Percentiles rank a stretch among this genome's conserved stretches.
Conservation (phyloP, 371 early-diverging fungal species). For the Umbelopsis sp. region DNA sequence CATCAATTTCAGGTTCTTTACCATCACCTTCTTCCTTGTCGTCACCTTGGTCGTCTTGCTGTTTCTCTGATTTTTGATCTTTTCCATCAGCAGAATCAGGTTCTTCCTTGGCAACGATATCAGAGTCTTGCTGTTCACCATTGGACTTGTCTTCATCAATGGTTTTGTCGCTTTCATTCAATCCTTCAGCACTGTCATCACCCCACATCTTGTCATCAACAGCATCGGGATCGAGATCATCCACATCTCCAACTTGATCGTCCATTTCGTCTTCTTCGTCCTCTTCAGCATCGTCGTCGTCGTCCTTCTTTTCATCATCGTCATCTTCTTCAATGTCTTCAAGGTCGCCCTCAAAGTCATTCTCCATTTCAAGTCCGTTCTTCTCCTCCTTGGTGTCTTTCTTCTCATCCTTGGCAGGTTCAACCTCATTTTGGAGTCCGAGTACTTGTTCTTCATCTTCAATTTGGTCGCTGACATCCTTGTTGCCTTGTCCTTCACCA, state of each 20-base stretch:
- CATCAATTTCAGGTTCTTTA: conserved; percentile 30
- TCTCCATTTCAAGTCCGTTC: conserved; percentile 95
- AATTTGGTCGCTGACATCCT: conserved; percentile 96
- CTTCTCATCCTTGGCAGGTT: conserved; percentile 58
- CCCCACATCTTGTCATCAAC: conserved; percentile 98
- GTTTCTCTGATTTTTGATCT: conserved; percentile 52
- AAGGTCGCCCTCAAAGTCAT: conserved; percentile 92
- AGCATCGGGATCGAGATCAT: conserved; percentile 85
- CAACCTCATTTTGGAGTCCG: conserved; percentile 81
- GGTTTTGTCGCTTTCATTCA: conserved; percentile 67
- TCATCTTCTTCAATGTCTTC: conserved; percentile 87
- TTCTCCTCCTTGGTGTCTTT: conserved; percentile 81
- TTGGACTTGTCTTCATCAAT: conserved; percentile 60
- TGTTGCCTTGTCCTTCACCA: conserved; percentile 93
- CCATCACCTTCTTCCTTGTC: conserved; percentile 32
- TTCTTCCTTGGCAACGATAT: conserved; percentile 72
- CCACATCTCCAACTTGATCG: conserved; percentile 92
- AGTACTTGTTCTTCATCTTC: conserved; percentile 96
- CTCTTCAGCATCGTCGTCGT: conserved; percentile 50
- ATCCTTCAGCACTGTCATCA: conserved; percentile 78
- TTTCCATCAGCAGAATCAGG: conserved; percentile 36
- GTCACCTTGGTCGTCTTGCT: conserved; percentile 42
- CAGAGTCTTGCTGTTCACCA: conserved; percentile 58
- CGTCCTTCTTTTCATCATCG: conserved; percentile 57
- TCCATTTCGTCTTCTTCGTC: conserved; percentile 74